Conservation (phyloP, 305 asterid genomes). For the Fraxinus velutina region DNA sequence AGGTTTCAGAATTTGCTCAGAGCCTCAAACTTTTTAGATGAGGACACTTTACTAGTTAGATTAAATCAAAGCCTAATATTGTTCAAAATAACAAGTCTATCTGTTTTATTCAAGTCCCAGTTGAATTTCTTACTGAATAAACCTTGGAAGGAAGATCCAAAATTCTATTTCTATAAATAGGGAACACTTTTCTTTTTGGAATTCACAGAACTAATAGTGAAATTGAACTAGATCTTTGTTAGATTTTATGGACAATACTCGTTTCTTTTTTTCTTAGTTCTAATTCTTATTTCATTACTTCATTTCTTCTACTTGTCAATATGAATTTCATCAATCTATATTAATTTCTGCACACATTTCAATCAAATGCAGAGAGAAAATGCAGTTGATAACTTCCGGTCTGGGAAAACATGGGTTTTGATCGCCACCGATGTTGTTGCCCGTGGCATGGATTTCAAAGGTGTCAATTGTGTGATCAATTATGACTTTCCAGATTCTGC, state of each 20-base stretch:
- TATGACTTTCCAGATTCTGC: slow-evolving; percentile 90
- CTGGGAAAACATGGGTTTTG: slow-evolving; percentile 94
- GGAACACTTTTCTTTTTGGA: background rate
- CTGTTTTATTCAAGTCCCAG: background rate
- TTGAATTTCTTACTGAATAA: background rate
- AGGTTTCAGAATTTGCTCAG: background rate
- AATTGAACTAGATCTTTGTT: background rate
- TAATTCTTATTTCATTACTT: background rate
- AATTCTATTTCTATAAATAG: background rate
- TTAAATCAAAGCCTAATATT: background rate
- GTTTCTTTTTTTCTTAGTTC: background rate
- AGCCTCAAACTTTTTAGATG: background rate
- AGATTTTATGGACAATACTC: background rate
- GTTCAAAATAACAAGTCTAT: background rate
- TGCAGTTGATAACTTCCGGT: slow-evolving; percentile 76
- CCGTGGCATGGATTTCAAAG: slow-evolving; percentile 97
- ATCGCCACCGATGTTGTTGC: slow-evolving; percentile 88
- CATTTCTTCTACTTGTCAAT: background rate
- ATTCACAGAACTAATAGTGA: background rate
- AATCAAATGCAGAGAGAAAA: slow-evolving; percentile 54
- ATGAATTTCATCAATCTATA: background rate
- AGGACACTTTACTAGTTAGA: background rate
- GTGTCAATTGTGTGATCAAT: slow-evolving; percentile 80
- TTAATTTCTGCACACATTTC: background rate
- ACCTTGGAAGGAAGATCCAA: background rate